Evolutionary conservation across 73 alveolate species (phyloP).

Genomic region (Halteria grandinella): DNA sequence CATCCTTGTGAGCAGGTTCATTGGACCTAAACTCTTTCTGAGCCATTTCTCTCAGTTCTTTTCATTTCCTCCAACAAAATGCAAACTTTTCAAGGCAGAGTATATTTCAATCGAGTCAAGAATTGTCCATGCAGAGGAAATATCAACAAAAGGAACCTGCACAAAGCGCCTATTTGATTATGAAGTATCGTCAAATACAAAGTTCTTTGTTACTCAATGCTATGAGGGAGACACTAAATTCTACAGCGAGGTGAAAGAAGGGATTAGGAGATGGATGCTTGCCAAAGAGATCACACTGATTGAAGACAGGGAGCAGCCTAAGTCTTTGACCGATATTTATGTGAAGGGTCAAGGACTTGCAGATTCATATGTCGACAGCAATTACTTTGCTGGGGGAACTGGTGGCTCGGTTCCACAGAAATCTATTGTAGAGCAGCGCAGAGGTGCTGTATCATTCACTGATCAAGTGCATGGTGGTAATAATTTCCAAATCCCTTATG

Average conservation of each 20-base stretch:
- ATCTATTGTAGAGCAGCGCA: background rate
- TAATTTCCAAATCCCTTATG: background rate
- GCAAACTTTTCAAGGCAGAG: background rate
- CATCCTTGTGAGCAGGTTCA: background rate
- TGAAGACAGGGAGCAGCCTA: background rate
- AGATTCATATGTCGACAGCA: too few relatives aligned
- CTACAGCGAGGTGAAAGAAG: background rate
- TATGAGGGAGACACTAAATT: background rate
- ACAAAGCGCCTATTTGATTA: slow-evolving; percentile 1
- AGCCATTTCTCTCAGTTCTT: background rate
- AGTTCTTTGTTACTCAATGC: background rate
- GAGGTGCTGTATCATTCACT: background rate
- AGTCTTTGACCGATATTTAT: background rate
- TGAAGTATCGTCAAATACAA: background rate
- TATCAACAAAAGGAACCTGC: slow-evolving; percentile 1
- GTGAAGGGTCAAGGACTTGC: too few relatives aligned
- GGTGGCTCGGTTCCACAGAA: too few relatives aligned
- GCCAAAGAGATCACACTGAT: background rate
- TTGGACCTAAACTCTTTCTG: slow-evolving; percentile 9
- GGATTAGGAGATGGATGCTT: background rate
- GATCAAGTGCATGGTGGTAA: background rate
- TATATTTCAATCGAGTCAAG: background rate
- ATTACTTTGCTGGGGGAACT: too few relatives aligned
- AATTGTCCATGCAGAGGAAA: background rate
- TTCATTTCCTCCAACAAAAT: slow-evolving; percentile 22